Evolutionary conservation across 1,284 basidiomycete species (phyloP).

Genomic region (Rhodotorula sp.): DNA sequence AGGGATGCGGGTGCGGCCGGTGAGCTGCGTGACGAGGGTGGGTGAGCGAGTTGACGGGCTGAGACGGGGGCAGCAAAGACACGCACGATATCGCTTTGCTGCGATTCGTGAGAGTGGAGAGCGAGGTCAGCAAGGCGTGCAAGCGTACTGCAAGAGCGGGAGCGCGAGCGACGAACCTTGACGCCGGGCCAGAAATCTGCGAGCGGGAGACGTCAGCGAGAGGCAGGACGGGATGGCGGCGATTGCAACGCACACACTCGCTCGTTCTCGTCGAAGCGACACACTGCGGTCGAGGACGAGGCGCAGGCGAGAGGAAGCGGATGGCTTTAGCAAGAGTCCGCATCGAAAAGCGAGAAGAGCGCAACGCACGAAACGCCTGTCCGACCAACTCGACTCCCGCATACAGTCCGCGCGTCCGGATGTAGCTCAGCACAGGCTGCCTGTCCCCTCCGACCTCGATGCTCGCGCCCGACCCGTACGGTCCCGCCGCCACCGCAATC

Average conservation of each 20-base stretch:
- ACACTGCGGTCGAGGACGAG: slow-evolving; percentile 43
- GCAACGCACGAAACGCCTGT: slow-evolving; percentile 48
- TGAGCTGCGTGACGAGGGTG: not conserved
- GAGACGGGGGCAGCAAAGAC: not conserved
- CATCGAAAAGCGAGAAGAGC: too few species aligned
- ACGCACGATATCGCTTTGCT: slow-evolving; percentile 51
- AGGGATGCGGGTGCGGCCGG: slow-evolving; percentile 52
- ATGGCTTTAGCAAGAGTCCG: too few species aligned
- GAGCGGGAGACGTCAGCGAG: slow-evolving; percentile 1
- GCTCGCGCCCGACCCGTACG: slow-evolving; percentile 54
- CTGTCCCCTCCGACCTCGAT: slow-evolving; percentile 53
- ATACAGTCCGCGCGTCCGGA: slow-evolving; percentile 44
- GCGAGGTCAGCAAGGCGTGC: too few species aligned
- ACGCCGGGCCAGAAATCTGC: slow-evolving; percentile 52
- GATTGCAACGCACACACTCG: not conserved
- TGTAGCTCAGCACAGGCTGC: slow-evolving; percentile 52
- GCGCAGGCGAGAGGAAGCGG: slow-evolving; percentile 26
- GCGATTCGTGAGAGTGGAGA: too few species aligned
- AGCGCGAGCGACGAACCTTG: slow-evolving; percentile 28
- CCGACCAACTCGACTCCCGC: slow-evolving; percentile 54
- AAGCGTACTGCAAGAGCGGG: too few species aligned
- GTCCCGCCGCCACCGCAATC: slow-evolving; percentile 55
- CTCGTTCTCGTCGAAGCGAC: slow-evolving; percentile 14
- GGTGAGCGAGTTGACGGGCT: not conserved
- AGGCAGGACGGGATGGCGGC: too few species aligned